Evolutionary conservation across 2,329 filamentous ascomycete species (phyloP).

Genomic region (Penicillium decumbens): DNA sequence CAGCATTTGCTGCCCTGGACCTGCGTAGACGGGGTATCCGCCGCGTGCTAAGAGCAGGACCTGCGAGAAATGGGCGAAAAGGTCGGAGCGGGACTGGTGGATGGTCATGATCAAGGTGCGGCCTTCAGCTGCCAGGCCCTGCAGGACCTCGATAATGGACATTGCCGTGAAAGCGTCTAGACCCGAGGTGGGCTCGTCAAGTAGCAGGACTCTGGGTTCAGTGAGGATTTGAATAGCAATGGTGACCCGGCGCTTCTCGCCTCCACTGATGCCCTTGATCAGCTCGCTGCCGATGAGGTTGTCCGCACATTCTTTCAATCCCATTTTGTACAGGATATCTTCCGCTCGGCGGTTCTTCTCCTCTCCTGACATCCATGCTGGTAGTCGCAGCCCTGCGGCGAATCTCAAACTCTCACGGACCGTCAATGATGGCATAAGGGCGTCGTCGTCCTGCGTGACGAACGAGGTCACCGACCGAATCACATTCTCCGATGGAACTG

Average conservation of each 20-base stretch:
- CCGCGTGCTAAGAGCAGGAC: constrained; percentile 66
- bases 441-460: constrained; percentile 74
- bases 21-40: constrained; percentile 64
- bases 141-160: constrained; percentile 70
- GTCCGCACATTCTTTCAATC: constrained; percentile 71
- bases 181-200: constrained; percentile 73
- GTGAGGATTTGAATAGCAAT: constrained; percentile 75
- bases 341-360: constrained; percentile 67
- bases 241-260: constrained; percentile 71
- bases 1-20: constrained; percentile 60
- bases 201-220: constrained; percentile 65
- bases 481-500: constrained; percentile 62
- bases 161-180: constrained; percentile 73
- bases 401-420: constrained; percentile 70
- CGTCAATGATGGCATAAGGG: constrained; percentile 66
- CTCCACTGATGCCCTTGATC: constrained; percentile 73
- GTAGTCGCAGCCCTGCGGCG: constrained; percentile 66
- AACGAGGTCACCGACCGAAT: constrained; percentile 70
- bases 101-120: constrained; percentile 72
- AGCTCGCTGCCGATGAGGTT: constrained; percentile 68
- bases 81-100: constrained; percentile 68
- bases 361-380: constrained; percentile 62
- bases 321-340: constrained; percentile 68
- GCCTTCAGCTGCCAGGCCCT: constrained; percentile 66
- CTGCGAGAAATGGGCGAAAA: constrained; percentile 68